Conservation (phyloP, 164 flowering plant species). For the Buxus sempervirens region DNA sequence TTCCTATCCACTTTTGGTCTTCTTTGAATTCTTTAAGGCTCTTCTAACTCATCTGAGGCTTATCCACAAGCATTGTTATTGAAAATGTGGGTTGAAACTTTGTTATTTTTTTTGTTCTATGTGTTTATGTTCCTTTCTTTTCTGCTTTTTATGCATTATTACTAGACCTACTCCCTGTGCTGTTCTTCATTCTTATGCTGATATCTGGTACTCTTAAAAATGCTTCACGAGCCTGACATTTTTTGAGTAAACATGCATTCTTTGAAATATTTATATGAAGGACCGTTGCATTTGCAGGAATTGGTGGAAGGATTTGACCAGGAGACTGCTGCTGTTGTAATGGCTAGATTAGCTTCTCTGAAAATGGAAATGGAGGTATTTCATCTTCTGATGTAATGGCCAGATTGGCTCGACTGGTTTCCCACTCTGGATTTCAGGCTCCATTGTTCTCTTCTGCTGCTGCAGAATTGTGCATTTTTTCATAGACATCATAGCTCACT, state of each 20-base stretch:
- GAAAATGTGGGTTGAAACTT: background rate
- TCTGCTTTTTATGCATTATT: too few relatives aligned
- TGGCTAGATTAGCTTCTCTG: constrained; percentile 80
- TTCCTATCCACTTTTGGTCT: background rate
- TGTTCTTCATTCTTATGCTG: too few relatives aligned
- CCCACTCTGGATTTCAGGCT: background rate
- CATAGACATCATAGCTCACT: too few relatives aligned
- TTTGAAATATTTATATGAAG: constrained; percentile 4
- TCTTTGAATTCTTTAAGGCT: background rate
- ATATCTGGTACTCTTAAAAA: too few relatives aligned
- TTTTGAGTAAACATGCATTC: too few relatives aligned
- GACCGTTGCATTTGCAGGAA: constrained; percentile 49
- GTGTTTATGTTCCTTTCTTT: too few relatives aligned
- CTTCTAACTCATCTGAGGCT: background rate
- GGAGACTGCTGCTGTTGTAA: constrained; percentile 93
- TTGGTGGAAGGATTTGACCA: constrained; percentile 93
- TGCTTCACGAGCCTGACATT: too few relatives aligned
- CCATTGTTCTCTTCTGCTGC: background rate
- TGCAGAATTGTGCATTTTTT: too few relatives aligned
- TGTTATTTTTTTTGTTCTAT: too few relatives aligned
- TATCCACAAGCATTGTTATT: background rate
- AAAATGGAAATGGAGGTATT: constrained; percentile 98
- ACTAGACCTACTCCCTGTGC: too few relatives aligned
- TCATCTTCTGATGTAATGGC: constrained; percentile 85
- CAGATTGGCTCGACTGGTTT: constrained; percentile 54